Evolutionary conservation across 768 basidiomycete species (phyloP), one percentile per base, ranked within the genome.

Genomic region (Podaxis pistillaris): DNA sequence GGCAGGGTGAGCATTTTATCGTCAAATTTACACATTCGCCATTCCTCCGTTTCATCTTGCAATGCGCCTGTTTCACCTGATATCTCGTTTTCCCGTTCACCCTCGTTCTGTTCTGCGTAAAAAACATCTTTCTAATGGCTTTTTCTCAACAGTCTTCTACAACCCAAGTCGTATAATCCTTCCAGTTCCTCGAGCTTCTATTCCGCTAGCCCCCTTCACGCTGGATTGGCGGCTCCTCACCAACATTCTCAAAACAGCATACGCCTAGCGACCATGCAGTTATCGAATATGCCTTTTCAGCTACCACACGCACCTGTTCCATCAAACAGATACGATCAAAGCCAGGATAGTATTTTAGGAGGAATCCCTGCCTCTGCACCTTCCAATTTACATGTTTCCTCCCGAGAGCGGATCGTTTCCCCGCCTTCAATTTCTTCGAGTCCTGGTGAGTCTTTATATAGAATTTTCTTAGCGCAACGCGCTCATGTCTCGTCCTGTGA

Each of bases 221-320:
- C 56, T 52, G 53, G 67, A 63, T 33, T 49, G 56, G 41, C 7
- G 8, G 41, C 40, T 53, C 65, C 65, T 11, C 58, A 67, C 60
- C 76, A 83, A 8, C 89, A 86, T 67, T 85, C 85, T 1, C 86
- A 85, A 65, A 81, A 82, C 65, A 78, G 81, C 30, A 93, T 92
- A 63, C 85, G 91, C 17, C 77, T 83, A 37, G 80, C 76, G 65
- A 91, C 90, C 0, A 80, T 92, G 69, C 79, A 87, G 56, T 78
- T 93, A 2, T 89, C 89, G 17, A 78, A 75, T 58, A 80, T 86
- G 71, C 74, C 81, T 3, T 72, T 78, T 60, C 72, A 81, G 15
- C 65, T 68, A 40, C 67, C 68, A 17, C 57, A 56, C 13, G 13
- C 66, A 28, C 26, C 17, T 15, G 24, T 17, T 30, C 3, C 57